Conservation (phyloP, 169 alveolate species). For the Amoebophrya sp. region DNA sequence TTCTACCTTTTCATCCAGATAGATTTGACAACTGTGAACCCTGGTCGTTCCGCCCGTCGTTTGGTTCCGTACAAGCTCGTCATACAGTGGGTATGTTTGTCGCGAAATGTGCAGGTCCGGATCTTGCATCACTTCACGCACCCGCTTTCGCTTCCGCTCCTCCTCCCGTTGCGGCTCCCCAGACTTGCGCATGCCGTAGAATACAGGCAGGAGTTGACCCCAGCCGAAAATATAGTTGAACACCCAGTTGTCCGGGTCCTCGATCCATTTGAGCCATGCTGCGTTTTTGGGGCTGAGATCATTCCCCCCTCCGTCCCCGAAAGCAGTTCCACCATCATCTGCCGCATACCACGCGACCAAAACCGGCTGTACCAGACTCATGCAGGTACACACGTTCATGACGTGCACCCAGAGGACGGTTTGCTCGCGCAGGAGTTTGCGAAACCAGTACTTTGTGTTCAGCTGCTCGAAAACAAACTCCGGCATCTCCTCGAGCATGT, state of each 20-base stretch:
- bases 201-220: not conserved
- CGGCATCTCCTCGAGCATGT: not conserved
- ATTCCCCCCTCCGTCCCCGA: not conserved
- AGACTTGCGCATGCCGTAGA: not conserved
- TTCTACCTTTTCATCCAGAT: not conserved
- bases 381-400: not conserved
- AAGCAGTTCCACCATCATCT: not conserved
- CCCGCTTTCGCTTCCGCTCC: not conserved
- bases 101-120: not conserved
- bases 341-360: not conserved
- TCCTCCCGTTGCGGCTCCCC: not conserved
- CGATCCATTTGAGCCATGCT: not conserved
- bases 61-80: not conserved
- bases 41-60: not conserved
- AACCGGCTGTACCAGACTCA: not conserved
- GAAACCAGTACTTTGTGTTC: not conserved
- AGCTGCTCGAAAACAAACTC: not conserved
- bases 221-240: not conserved
- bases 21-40: not conserved
- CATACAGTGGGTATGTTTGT: not conserved
- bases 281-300: not conserved
- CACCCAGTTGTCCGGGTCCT: not conserved
- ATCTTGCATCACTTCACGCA: too few relatives aligned
- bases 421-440: not conserved
- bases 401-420: not conserved